A percentile compares a stretch with the other conserved stretches of the same genome.
These are phyloP conservation scores for Verticillium dahliae DNA, from an alignment of 2,329 filamentous ascomycete species.

Conservation along the genomic window DNA sequence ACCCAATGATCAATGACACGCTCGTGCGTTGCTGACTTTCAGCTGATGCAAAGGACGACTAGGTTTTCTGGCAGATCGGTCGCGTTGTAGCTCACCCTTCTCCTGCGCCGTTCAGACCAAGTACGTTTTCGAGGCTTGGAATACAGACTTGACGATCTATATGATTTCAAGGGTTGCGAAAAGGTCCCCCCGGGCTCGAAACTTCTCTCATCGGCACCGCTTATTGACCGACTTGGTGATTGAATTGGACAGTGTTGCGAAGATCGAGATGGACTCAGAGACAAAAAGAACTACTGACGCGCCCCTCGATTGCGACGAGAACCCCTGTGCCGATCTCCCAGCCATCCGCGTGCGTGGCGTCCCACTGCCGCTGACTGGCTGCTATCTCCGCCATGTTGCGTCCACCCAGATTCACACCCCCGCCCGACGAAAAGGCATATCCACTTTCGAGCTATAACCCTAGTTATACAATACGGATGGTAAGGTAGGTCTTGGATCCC, in stretches of 20 bases:
- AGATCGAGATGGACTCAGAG: not conserved
- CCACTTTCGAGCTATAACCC: not conserved
- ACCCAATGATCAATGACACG: not conserved
- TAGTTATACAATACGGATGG: not conserved
- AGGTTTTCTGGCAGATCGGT: not conserved
- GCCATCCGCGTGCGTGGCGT: not conserved
- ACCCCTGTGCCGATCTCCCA: conserved; percentile 5
- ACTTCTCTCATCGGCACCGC: too few species aligned
- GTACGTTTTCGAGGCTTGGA: too few species aligned
- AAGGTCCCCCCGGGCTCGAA: too few species aligned
- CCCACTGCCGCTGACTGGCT: not conserved
- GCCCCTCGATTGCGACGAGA: not conserved
- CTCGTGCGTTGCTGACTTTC: not conserved
- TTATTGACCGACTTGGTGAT: too few species aligned
- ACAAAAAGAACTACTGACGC: not conserved
- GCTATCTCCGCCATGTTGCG: not conserved
- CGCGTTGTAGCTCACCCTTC: not conserved
- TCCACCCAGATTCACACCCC: not conserved
- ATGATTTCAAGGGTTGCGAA: too few species aligned
- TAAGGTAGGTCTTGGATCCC: not conserved
- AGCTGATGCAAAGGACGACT: not conserved
- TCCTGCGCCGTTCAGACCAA: too few species aligned
- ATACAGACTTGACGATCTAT: too few species aligned
- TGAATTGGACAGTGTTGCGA: not conserved
- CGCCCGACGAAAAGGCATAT: not conserved